phyloP scores from a whole-genome alignment of 2,329 filamentous ascomycete genomes.

The Fusarium siculi region DNA sequence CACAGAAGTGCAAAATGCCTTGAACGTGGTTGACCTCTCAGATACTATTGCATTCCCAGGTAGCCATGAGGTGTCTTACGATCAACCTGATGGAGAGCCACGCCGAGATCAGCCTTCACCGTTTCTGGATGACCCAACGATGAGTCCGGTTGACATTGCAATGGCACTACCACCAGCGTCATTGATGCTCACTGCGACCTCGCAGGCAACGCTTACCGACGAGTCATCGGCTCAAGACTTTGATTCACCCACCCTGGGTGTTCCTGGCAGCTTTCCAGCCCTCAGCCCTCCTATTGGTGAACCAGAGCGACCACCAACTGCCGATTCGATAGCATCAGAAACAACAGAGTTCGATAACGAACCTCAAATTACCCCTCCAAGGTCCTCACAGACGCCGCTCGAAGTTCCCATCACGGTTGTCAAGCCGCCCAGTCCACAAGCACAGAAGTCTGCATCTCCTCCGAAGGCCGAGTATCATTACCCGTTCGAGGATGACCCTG shows the following conservation, averaged over 20 bases:
- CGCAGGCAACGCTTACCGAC: slow-evolving; percentile 16
- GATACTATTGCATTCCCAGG: slow-evolving; percentile 8
- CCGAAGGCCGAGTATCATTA: slow-evolving; percentile 59
- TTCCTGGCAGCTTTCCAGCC: slow-evolving; percentile 70
- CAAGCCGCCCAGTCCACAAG: slow-evolving; percentile 46
- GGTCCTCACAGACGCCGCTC: slow-evolving; percentile 47
- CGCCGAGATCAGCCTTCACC: slow-evolving; percentile 28
- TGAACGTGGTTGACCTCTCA: slow-evolving; percentile 24
- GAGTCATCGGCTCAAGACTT: slow-evolving; percentile 37
- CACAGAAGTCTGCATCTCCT: slow-evolving; percentile 30
- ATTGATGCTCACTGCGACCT: slow-evolving; percentile 27
- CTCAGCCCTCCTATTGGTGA: slow-evolving; percentile 51
- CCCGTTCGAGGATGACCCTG: slow-evolving; percentile 60
- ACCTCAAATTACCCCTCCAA: slow-evolving; percentile 68
- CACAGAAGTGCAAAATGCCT: slow-evolving; percentile 26
- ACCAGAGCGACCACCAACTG: slow-evolving; percentile 66
- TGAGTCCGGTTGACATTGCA: slow-evolving; percentile 38
- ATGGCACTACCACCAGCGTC: slow-evolving; percentile 39
- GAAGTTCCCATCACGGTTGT: slow-evolving; percentile 43
- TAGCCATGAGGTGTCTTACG: slow-evolving; percentile 15
- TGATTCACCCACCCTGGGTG: slow-evolving; percentile 74
- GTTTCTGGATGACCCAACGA: slow-evolving; percentile 31
- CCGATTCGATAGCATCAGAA: slow-evolving; percentile 68
- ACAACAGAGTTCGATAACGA: slow-evolving; percentile 80
- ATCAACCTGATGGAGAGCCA: slow-evolving; percentile 18